Percentiles rank a stretch among this genome's conserved stretches.
These are phyloP conservation scores for Cordyceps militaris DNA, from an alignment of 2,329 filamentous ascomycete genomes.

Conservation along the genomic window DNA sequence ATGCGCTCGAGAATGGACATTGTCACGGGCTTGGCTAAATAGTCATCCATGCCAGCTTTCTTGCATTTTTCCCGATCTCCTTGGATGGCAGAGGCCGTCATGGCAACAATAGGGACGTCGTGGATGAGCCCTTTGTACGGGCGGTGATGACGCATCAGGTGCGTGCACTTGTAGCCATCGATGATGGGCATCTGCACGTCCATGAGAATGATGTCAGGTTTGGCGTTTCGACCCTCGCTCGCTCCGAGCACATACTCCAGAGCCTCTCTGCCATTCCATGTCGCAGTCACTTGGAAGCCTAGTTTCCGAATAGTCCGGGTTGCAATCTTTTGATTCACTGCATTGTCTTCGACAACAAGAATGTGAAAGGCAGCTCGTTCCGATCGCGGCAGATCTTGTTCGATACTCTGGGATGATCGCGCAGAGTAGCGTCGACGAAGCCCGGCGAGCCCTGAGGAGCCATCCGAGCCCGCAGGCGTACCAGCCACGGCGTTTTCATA, in stretches of 20 bases:
- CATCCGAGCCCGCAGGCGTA: conserved; percentile 30
- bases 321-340: conserved; percentile 70
- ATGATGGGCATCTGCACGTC: conserved; percentile 71
- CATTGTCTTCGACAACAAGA: conserved; percentile 76
- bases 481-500: conserved; percentile 39
- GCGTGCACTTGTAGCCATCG: conserved; percentile 72
- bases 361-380: conserved; percentile 60
- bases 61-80: conserved; percentile 70
- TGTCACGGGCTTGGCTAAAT: conserved; percentile 67
- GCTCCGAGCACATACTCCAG: conserved; percentile 62
- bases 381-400: conserved; percentile 43
- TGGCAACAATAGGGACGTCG: conserved; percentile 69
- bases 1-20: conserved; percentile 61
- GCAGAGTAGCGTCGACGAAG: conserved; percentile 27
- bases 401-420: conserved; percentile 29
- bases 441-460: conserved; percentile 17
- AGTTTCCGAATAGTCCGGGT: conserved; percentile 68
- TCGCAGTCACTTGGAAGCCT: conserved; percentile 62
- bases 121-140: conserved; percentile 55
- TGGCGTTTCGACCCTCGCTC: conserved; percentile 40
- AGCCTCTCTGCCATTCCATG: conserved; percentile 74
- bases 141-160: conserved; percentile 60
- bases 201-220: conserved; percentile 72
- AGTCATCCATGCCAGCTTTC: conserved; percentile 69
- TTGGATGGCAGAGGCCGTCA: conserved; percentile 73